These are phyloP conservation scores for Colletotrichum magnum DNA, from an alignment of 2,329 filamentous ascomycete species.

Conservation along the genomic window DNA sequence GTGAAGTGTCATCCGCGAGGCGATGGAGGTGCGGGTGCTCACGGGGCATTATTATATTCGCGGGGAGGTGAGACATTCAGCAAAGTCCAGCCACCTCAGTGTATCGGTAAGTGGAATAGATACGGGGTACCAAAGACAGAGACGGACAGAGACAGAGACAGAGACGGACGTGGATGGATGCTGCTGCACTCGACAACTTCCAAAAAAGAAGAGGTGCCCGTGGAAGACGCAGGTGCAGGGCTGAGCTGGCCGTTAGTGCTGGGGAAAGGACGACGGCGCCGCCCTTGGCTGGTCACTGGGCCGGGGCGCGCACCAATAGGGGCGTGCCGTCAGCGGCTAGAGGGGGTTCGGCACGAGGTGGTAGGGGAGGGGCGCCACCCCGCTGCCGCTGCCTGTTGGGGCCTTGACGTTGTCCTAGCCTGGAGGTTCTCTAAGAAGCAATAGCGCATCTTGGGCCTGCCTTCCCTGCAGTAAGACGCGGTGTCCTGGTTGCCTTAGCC, in stretches of 20 bases:
- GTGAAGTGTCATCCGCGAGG: constrained; percentile 17
- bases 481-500: neutral
- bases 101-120: neutral
- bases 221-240: constrained; percentile 29
- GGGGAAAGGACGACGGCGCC: constrained; percentile 30
- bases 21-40: constrained; percentile 24
- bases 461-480: too few species aligned
- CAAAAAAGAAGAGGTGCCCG: constrained; percentile 18
- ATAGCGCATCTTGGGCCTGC: too few species aligned
- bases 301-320: constrained; percentile 32
- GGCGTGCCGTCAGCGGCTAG: constrained; percentile 27
- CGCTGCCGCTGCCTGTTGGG: constrained; percentile 24
- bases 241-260: constrained; percentile 29
- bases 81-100: constrained; percentile 5
- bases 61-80: constrained; percentile 32
- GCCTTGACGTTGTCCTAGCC: too few species aligned
- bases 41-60: constrained; percentile 41
- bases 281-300: constrained; percentile 37
- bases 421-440: too few species aligned
- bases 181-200: neutral
- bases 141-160: too few species aligned
- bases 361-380: constrained; percentile 27
- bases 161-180: too few species aligned
- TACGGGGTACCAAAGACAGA: too few species aligned
- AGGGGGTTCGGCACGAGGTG: neutral